Evolutionary conservation across 2,329 filamentous ascomycete species (phyloP), one percentile per base, ranked within the genome.

Genomic region (Pyrenophora graminea): DNA sequence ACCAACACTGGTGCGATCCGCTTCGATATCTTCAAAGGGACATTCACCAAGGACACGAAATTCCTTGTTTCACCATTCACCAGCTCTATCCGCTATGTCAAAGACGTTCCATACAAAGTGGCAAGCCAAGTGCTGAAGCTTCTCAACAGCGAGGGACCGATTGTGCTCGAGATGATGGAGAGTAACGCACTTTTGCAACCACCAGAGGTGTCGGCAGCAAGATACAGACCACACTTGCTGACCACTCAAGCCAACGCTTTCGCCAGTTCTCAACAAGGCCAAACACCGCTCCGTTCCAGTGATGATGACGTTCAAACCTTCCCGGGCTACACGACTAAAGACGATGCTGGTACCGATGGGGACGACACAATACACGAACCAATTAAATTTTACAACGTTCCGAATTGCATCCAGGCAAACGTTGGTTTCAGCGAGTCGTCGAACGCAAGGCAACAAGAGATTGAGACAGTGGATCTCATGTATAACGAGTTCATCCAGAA

Each of bases 1-100:
- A 80, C 89, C 48, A 99, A 99, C 74, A 96, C 90, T 0, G 94
- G 94, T 21, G 90, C 89, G 3, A 85, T 99, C 59, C 89, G 94
- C 38, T 99, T 97, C 72, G 94, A 99, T 71, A 89, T 99, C 55
- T 96, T 97, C 80, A 85, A 93, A 71, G 94, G 94, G 0, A 79
- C 87, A 0, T 97, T 97, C 68, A 97, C 94, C 0, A 85, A 85
- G 33, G 94, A 99, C 70, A 88, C 87, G 3, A 90, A 89, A 0
- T 97, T 85, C 68, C 87, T 93, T 33, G 82, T 97, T 23, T 95
- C 89, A 7, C 94, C 94, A 0, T 99, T 99, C 70, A 85, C 84
- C 2, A 96, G 88, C 72, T 84, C 82, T 1, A 88, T 97, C 71
- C 80, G 82, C 21, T 91, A 86, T 61, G 80, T 97, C 44, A 85